Conservation (phyloP, 768 basidiomycete genomes). For the Boletus barrowsii region DNA sequence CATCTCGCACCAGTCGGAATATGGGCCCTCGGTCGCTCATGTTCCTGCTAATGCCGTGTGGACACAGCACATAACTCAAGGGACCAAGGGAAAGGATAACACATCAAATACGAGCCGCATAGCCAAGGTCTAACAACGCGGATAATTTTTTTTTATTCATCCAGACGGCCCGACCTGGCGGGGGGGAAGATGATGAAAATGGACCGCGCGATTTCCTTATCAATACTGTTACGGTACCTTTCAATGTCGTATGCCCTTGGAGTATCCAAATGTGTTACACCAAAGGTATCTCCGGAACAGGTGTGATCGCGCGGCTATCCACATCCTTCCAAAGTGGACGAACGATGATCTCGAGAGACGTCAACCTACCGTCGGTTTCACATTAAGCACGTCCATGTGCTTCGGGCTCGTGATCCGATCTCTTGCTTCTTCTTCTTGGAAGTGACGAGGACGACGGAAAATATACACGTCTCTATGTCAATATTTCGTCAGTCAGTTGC, state of each 20-base stretch:
- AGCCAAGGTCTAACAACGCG: not conserved
- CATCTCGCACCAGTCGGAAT: no score
- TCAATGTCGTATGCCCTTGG: slow-evolving; percentile 9
- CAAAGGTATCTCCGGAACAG: slow-evolving; percentile 3
- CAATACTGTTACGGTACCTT: slow-evolving; percentile 3
- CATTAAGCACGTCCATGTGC: not conserved
- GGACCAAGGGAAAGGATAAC: not conserved
- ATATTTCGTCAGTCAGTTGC: not conserved
- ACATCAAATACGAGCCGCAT: not conserved
- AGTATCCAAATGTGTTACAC: not conserved
- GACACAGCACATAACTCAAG: not conserved
- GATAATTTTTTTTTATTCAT: not conserved
- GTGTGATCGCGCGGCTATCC: slow-evolving; percentile 19
- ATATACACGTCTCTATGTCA: not conserved
- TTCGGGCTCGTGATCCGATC: slow-evolving; percentile 6
- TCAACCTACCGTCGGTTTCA: slow-evolving; percentile 2
- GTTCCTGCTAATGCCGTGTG: not conserved
- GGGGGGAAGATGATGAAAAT: not conserved
- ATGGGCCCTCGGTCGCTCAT: not conserved
- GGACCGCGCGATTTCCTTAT: slow-evolving; percentile 5
- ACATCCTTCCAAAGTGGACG: slow-evolving; percentile 20
- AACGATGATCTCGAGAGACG: slow-evolving; percentile 15
- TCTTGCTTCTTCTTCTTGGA: slow-evolving; percentile 4
- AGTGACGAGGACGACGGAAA: not conserved
- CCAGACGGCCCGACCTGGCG: not conserved